phyloP scores from a whole-genome alignment of 805 yeast genomes.

The Pichia insulana region DNA sequence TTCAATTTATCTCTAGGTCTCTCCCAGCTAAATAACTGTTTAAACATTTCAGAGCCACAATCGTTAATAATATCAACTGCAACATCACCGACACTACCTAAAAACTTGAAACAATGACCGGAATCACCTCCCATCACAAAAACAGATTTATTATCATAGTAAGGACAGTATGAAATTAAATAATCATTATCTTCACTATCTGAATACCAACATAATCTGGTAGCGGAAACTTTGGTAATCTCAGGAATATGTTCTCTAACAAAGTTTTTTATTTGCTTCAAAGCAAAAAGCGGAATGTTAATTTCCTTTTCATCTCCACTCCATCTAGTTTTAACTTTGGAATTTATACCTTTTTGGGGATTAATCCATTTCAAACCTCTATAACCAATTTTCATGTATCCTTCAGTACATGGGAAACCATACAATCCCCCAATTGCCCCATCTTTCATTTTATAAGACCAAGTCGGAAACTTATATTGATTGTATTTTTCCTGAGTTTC shows the following conservation, averaged over 20 bases:
- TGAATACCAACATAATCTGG: slow-evolving; percentile 30
- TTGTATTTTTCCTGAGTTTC: slow-evolving; percentile 15
- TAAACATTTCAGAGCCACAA: slow-evolving; percentile 13
- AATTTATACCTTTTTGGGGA: slow-evolving; percentile 16
- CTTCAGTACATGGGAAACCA: slow-evolving; percentile 25
- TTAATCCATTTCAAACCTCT: slow-evolving; percentile 27
- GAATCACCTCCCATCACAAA: slow-evolving; percentile 32
- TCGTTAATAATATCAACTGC: slow-evolving; percentile 16
- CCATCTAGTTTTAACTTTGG: slow-evolving; percentile 22
- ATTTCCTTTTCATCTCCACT: slow-evolving; percentile 17
- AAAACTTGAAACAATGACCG: slow-evolving; percentile 32
- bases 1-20: slow-evolving; percentile 20
- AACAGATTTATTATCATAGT: slow-evolving; percentile 21
- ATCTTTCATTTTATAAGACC: slow-evolving; percentile 25
- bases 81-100: slow-evolving; percentile 28
- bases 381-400: slow-evolving; percentile 25
- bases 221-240: slow-evolving; percentile 16
- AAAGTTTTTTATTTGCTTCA: slow-evolving; percentile 20
- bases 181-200: slow-evolving; percentile 30
- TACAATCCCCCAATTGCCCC: slow-evolving; percentile 26
- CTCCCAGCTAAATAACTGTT: slow-evolving; percentile 21
- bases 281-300: slow-evolving; percentile 24
- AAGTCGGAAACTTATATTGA: slow-evolving; percentile 19
- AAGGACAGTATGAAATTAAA: slow-evolving; percentile 28
- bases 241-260: slow-evolving; percentile 23